These are phyloP conservation scores for Hanseniaspora jakobsenii DNA, from an alignment of 805 yeast genomes.

Conservation along the genomic window DNA sequence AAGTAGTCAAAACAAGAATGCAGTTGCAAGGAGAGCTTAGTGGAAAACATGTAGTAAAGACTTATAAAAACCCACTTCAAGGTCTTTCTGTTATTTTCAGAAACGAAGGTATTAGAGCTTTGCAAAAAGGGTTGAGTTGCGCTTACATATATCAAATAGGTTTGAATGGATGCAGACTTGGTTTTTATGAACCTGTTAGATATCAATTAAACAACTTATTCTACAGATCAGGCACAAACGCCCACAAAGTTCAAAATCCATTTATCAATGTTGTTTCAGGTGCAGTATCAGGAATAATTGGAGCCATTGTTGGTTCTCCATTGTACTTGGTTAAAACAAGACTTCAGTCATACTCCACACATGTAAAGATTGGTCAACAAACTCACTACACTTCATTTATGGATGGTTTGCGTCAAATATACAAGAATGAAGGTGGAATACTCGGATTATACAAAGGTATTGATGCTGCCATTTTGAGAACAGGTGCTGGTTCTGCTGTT, in stretches of 20 bases:
- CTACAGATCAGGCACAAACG: slow-evolving; percentile 37
- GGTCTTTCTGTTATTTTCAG: slow-evolving; percentile 59
- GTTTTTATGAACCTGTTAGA: slow-evolving; percentile 84
- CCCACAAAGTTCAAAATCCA: slow-evolving; percentile 37
- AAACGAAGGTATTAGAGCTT: slow-evolving; percentile 76
- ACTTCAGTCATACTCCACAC: slow-evolving; percentile 80
- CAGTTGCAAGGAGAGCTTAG: slow-evolving; percentile 90
- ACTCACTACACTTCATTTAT: slow-evolving; percentile 64
- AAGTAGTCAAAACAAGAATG: slow-evolving; percentile 88
- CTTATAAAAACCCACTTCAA: slow-evolving; percentile 77
- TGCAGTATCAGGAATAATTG: slow-evolving; percentile 72
- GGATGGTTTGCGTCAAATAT: slow-evolving; percentile 57
- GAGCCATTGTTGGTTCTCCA: slow-evolving; percentile 85
- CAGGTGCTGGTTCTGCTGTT: slow-evolving; percentile 91
- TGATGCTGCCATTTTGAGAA: slow-evolving; percentile 86
- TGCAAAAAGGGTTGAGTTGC: slow-evolving; percentile 78
- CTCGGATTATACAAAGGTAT: slow-evolving; percentile 79
- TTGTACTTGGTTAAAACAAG: slow-evolving; percentile 85
- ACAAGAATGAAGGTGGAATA: slow-evolving; percentile 60
- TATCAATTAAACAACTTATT: slow-evolving; percentile 42
- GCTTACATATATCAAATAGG: slow-evolving; percentile 88
- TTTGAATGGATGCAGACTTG: slow-evolving; percentile 86
- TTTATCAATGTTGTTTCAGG: slow-evolving; percentile 68
- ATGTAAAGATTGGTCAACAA: slow-evolving; percentile 73
- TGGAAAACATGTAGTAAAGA: slow-evolving; percentile 29